A percentile compares a stretch with the other conserved stretches of the same genome.
Conservation (phyloP, 257 asterid species). For the Plantago major region DNA sequence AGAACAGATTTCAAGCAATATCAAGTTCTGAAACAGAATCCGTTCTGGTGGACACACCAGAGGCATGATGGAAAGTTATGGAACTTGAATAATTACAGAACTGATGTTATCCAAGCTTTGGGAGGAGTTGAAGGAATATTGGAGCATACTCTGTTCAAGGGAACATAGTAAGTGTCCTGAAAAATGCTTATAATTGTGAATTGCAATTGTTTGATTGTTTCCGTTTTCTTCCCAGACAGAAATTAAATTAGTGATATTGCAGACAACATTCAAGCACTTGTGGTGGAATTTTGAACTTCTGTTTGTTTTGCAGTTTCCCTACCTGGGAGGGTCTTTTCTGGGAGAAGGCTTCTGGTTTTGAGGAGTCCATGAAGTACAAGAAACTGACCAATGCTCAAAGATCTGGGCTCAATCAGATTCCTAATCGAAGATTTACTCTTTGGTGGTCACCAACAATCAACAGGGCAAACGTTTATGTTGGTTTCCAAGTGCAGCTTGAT, state of each 20-base stretch:
- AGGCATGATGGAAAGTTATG: constrained; percentile 97
- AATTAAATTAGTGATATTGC: neutral
- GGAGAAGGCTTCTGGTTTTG: constrained; percentile 99
- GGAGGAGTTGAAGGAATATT: constrained; percentile 99
- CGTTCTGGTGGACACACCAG: constrained; percentile 99
- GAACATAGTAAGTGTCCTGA: constrained; percentile 79
- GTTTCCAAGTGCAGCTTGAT: constrained; percentile 99
- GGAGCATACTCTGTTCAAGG: constrained; percentile 93
- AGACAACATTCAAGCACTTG: neutral
- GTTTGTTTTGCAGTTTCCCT: constrained; percentile 70
- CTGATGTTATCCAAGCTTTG: constrained; percentile 98
- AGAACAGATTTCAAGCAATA: constrained; percentile 97
- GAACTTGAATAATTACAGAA: constrained; percentile 97
- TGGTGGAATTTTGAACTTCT: neutral
- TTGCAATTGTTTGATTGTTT: neutral
- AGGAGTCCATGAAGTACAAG: constrained; percentile 99
- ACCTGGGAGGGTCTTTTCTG: constrained; percentile 99
- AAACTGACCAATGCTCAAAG: constrained; percentile 96
- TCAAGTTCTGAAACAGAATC: constrained; percentile 98
- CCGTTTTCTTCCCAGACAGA: neutral
- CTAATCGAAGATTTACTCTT: constrained; percentile 90
- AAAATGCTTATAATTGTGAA: neutral
- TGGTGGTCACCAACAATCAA: constrained; percentile 99
- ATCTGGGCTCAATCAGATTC: constrained; percentile 98
- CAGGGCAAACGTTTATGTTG: constrained; percentile 95